phyloP scores from a whole-genome alignment of 805 yeast species.

The Wickerhamomyces bovis region DNA sequence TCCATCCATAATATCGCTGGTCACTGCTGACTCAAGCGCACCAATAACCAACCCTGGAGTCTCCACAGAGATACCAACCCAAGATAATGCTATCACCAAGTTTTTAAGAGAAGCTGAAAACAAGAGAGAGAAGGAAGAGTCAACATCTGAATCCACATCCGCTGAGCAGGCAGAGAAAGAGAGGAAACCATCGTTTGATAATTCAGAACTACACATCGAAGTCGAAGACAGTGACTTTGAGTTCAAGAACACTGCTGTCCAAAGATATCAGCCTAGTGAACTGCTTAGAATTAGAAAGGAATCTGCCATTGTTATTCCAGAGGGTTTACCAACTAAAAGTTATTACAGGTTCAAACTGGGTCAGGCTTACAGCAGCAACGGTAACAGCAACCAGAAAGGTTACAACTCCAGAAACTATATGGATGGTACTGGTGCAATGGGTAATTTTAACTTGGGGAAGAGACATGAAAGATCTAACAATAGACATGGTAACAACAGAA shows the following conservation, averaged over 20 bases:
- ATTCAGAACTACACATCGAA: conserved; percentile 8
- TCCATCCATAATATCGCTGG: conserved; percentile 17
- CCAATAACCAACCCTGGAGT: conserved; percentile 2
- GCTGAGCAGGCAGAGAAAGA: conserved; percentile 4
- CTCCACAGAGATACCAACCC: background rate
- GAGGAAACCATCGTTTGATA: conserved; percentile 7
- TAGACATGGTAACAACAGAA: conserved; percentile 4
- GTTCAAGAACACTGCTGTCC: conserved; percentile 6
- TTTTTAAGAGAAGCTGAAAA: conserved; percentile 21
- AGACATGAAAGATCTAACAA: conserved; percentile 5
- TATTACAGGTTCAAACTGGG: conserved; percentile 12
- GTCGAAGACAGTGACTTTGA: conserved; percentile 20
- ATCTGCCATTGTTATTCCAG: conserved; percentile 9
- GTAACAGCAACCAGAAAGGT: conserved; percentile 6
- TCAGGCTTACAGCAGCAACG: conserved; percentile 5
- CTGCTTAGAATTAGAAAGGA: conserved; percentile 11
- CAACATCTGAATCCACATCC: conserved; percentile 2
- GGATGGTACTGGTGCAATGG: conserved; percentile 25
- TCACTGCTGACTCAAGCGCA: background rate
- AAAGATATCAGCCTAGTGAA: conserved; percentile 20
- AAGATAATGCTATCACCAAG: conserved; percentile 21
- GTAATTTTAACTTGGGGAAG: conserved; percentile 22
- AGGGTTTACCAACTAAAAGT: conserved; percentile 18
- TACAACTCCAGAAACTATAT: conserved; percentile 8
- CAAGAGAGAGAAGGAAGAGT: conserved; percentile 20